Percentiles rank a stretch among this genome's conserved stretches.
These are phyloP conservation scores for Thielaviopsis ethacetica DNA, from an alignment of 2,329 filamentous ascomycete species.

Conservation along the genomic window DNA sequence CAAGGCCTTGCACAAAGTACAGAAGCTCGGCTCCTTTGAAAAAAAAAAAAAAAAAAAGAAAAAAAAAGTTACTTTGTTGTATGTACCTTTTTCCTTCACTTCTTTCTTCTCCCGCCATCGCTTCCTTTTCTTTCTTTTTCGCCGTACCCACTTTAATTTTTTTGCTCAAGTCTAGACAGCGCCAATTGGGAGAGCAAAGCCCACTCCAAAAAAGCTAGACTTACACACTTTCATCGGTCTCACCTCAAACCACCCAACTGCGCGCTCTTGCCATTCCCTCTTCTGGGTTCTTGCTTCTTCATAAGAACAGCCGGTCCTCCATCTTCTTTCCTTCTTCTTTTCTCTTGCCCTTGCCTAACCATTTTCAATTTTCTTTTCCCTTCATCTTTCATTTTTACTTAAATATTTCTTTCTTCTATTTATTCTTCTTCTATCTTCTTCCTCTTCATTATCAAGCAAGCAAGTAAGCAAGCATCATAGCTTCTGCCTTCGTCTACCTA, in stretches of 20 bases:
- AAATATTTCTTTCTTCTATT: constrained; percentile 15
- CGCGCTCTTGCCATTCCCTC: constrained; percentile 7
- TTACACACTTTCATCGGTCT: constrained; percentile 5
- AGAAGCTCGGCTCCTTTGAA: no score
- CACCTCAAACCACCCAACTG: constrained; percentile 1
- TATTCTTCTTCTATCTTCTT: constrained; percentile 6
- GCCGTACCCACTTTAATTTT: neutral
- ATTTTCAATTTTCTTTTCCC: constrained; percentile 12
- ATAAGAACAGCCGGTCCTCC: neutral
- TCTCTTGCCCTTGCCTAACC: constrained; percentile 8
- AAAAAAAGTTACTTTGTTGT: neutral
- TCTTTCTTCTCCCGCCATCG: neutral
- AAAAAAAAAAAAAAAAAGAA: no score
- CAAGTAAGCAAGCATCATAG: neutral
- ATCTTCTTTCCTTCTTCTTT: constrained; percentile 6
- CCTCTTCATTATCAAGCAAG: neutral
- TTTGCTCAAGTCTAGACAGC: neutral
- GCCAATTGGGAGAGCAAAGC: neutral
- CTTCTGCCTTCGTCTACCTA: neutral
- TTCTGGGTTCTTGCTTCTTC: constrained; percentile 7
- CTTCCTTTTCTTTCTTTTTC: neutral
- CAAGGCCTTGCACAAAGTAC: no score
- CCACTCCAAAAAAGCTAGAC: constrained; percentile 2
- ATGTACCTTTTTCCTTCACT: neutral
- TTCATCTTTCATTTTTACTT: constrained; percentile 17